Base-by-base conservation (phyloP, 2,329 filamentous ascomycete genomes). In the Fonsecaea monophora region DNA sequence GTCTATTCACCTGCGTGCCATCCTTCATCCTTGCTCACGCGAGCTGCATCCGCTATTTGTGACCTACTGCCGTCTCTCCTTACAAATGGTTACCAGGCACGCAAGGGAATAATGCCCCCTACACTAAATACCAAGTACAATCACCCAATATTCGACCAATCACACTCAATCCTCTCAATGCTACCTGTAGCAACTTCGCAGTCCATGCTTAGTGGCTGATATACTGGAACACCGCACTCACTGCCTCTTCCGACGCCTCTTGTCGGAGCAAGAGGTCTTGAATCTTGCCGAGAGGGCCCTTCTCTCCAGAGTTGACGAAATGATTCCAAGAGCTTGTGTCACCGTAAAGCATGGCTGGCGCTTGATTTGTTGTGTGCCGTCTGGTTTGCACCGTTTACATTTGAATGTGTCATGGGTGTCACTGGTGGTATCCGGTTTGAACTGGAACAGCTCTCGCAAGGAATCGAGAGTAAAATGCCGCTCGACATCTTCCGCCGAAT, bases 301-400 rank as follows among this genome's bases (percentile, higher is more conserved):
- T 80, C 70, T 85, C 85, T 3, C 87, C 87, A 69, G 89, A 87
- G 74, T 97, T 97, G 53, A 90, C 87, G 80, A 97, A 96, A 78
- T 99, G 95, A 75, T 99, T 99, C 95, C 95, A 99, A n/a, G 92
- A 94, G 79, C 93, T 98, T 25, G 95, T 98, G 75, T 99, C 95
- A 60, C 95, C 95, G 75, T 99, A 99, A 67, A 99, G 82, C 90
- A 98, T 94, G 1, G 95, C 95, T 3, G 91, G 91, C 1, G 94
- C 92, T 97, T 98, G 75, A 97, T 87, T 70, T 86, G 87, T 79
- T 99, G 95, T 68, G 86, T 90, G 0, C 94, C 94, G 74, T 96
- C 92, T 0, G 92, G 89, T 74, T 90, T 91, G 78, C 95, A 99
- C 48, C 95, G 85, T 82, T 97, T 97, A 79, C 95, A 99, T 81